Percentiles rank a stretch among this genome's conserved stretches.
Evolutionary conservation across 257 asterid species (phyloP).

Genomic region (Penstemon eatonii): DNA sequence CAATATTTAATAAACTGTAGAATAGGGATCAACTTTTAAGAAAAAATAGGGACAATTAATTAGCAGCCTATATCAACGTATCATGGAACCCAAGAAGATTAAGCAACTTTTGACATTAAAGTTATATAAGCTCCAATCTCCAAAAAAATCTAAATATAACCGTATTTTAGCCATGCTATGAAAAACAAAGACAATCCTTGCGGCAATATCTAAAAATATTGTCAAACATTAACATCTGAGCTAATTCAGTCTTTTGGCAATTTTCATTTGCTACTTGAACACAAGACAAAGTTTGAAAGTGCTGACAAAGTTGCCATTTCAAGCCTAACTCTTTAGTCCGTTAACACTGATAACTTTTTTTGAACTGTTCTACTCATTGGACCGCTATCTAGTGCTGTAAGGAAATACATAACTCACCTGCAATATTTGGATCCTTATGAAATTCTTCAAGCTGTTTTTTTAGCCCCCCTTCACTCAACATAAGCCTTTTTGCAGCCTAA

Average conservation of each 20-base stretch:
- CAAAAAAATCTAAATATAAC: not conserved
- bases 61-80: slow-evolving; percentile 6
- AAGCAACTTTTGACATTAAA: slow-evolving; percentile 4
- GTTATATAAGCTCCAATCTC: not conserved
- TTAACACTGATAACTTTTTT: slow-evolving; percentile 12
- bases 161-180: not conserved
- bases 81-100: slow-evolving; percentile 9
- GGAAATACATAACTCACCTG: slow-evolving; percentile 48
- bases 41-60: slow-evolving; percentile 4
- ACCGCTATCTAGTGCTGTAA: slow-evolving; percentile 26
- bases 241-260: slow-evolving; percentile 4
- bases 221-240: not conserved
- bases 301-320: not conserved
- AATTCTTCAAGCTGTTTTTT: slow-evolving; percentile 67
- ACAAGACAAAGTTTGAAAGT: not conserved
- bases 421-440: slow-evolving; percentile 61
- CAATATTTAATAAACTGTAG: not conserved
- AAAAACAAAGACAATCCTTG: not conserved
- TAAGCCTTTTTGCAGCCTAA: slow-evolving; percentile 93
- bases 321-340: slow-evolving; percentile 4
- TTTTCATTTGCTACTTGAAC: slow-evolving; percentile 1
- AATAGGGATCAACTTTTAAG: not conserved
- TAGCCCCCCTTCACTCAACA: slow-evolving; percentile 65
- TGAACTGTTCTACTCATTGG: slow-evolving; percentile 4
- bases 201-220: not conserved